Base-by-base conservation (phyloP, 1,284 basidiomycete genomes). In the Amylostereum areolatum region DNA sequence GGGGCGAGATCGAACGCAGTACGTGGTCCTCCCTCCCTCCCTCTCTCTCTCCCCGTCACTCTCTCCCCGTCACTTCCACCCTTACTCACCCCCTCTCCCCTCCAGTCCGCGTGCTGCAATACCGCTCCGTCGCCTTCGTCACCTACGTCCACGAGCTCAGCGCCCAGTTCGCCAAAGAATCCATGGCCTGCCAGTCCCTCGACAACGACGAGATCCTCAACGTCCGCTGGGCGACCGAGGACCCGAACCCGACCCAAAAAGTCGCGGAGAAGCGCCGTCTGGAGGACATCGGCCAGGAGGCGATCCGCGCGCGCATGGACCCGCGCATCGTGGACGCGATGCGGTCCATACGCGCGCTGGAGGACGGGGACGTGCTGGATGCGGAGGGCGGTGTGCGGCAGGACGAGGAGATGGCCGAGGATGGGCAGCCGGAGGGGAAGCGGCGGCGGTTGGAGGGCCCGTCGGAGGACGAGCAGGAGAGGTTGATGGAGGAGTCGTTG, bases 201-300 rank as follows among this genome's bases (percentile, higher is more conserved):
- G 96, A 99, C 67, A 92, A 95, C 61, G 92, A 97, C 66, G 97
- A 99, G 67, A 93, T 98, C 57, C 79, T 99, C 55, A 99, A 99
- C 67, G 92, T 97, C 41, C 85, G 94, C 48, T 97, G 94, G 94
- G 94, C 94, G 40, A 97, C 94, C 0, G 94, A 96, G 65, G 94
- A 97, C 64, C 94, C 94, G 2, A 97, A 97, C 65, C 94, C 94
- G 0, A 83, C 82, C 0, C 83, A 86, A 49, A 94, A 93, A 61
- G 81, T 88, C 5, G 79, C 81, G 2, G 94, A 97, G 68, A 89
- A 92, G 62, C 74, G 79, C 18, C 75, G 92, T 30, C 65, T 97
- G 37, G 85, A 91, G 59, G 81, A 88, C 10, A 75, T 87, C 59
- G 94, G 94, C 0, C 81, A 86, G 57, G 83, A 89, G 53, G 92